Evolutionary conservation across 768 basidiomycete species (phyloP).

Genomic region (Psilocybe cyanescens): DNA sequence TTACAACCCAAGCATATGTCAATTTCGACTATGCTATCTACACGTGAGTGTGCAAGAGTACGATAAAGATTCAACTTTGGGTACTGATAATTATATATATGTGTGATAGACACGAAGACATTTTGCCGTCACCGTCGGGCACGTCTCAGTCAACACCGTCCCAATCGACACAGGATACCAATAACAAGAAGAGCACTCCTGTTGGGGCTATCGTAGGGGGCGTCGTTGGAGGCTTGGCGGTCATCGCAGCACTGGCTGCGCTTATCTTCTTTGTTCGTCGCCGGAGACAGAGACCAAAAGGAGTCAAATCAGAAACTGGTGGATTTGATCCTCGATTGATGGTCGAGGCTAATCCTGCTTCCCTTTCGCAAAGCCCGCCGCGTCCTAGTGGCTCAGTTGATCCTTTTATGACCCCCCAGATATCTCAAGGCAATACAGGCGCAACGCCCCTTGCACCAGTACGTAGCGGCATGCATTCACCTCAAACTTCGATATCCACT

Average conservation of each 20-base stretch:
- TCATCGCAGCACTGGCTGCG: slow-evolving; percentile 1
- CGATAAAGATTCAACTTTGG: too few species aligned
- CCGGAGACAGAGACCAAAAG: not conserved
- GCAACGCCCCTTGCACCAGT: not conserved
- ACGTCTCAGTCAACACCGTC: too few species aligned
- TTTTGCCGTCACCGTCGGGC: not conserved
- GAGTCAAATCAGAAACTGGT: not conserved
- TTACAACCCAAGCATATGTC: slow-evolving; percentile 30
- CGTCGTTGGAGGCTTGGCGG: slow-evolving; percentile 12
- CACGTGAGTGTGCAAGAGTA: slow-evolving; percentile 27
- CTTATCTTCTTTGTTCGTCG: slow-evolving; percentile 14
- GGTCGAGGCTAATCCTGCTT: slow-evolving; percentile 3
- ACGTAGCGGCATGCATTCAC: not conserved
- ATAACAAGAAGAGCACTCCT: not conserved
- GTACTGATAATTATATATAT: too few species aligned
- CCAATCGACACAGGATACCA: not conserved
- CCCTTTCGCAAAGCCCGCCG: not conserved
- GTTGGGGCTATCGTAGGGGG: slow-evolving; percentile 13
- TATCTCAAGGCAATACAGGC: not conserved
- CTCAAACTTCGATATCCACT: not conserved
- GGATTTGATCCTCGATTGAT: slow-evolving; percentile 12
- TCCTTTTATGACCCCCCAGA: slow-evolving; percentile 6
- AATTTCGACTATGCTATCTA: slow-evolving; percentile 47
- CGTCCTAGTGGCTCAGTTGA: not conserved
- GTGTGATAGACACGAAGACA: not conserved